Percentiles rank a stretch among this genome's conserved stretches.
Evolutionary conservation across 768 basidiomycete species (phyloP).

Genomic region (Trametes elegans): DNA sequence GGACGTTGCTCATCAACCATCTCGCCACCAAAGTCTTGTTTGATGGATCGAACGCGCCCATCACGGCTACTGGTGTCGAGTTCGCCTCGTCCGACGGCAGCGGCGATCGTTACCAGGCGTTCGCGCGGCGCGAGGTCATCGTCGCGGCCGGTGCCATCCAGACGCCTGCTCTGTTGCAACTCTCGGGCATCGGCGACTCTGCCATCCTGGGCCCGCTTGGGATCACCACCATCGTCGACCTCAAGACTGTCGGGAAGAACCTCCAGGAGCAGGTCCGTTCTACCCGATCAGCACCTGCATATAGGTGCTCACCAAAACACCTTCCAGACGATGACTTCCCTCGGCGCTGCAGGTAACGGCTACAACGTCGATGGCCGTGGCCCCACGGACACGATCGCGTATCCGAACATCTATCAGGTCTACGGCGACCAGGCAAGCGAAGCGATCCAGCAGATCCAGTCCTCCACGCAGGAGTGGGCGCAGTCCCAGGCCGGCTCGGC

Average conservation of each 20-base stretch:
- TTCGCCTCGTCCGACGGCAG: slow-evolving; percentile 42
- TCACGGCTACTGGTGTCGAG: slow-evolving; percentile 45
- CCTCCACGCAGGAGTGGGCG: slow-evolving; percentile 42
- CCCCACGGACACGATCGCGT: slow-evolving; percentile 46
- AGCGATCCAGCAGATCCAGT: slow-evolving; percentile 32
- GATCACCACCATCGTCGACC: slow-evolving; percentile 44
- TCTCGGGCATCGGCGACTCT: slow-evolving; percentile 57
- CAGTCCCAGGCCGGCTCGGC: slow-evolving; percentile 40
- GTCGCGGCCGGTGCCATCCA: slow-evolving; percentile 51
- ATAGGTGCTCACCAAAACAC: no score
- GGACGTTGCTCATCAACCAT: slow-evolving; percentile 41
- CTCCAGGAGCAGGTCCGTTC: slow-evolving; percentile 46
- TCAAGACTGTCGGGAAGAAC: slow-evolving; percentile 53
- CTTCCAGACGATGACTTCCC: slow-evolving; percentile 9
- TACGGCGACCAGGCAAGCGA: slow-evolving; percentile 35
- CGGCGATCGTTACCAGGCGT: slow-evolving; percentile 33
- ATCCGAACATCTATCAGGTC: slow-evolving; percentile 48
- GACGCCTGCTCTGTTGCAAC: slow-evolving; percentile 45
- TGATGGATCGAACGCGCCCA: slow-evolving; percentile 31
- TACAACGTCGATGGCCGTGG: slow-evolving; percentile 10
- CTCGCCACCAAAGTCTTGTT: slow-evolving; percentile 47
- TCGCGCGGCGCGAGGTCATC: slow-evolving; percentile 49
- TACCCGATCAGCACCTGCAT: not conserved
- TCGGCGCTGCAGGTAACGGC: slow-evolving; percentile 11
- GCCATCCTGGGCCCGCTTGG: slow-evolving; percentile 43